A percentile compares a stretch with the other conserved stretches of the same genome.
Conservation (phyloP, 257 asterid genomes). For the Solanum tacnaense region DNA sequence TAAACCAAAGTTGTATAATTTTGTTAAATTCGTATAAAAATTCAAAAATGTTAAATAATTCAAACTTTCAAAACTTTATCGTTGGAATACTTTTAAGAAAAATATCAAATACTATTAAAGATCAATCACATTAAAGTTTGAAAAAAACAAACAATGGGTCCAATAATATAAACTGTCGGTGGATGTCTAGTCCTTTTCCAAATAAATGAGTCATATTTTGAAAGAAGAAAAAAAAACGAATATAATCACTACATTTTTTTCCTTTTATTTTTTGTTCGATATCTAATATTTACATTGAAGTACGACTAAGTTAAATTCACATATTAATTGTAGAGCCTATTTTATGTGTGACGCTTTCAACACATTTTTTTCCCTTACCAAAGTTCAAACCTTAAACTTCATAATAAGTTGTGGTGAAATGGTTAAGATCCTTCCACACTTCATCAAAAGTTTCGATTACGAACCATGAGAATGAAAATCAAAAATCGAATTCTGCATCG, state of each 20-base stretch:
- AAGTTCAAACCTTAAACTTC: not conserved
- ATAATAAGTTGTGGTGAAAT: no score
- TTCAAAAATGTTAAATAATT: not conserved
- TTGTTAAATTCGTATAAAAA: not conserved
- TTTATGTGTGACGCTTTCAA: not conserved
- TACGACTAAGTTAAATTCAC: fast-evolving
- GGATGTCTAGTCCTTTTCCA: not conserved
- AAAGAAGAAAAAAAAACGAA: not conserved
- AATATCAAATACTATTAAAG: not conserved
- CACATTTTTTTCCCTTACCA: not conserved
- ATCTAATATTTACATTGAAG: fast-evolving
- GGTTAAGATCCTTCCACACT: fast-evolving
- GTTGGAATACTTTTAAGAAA: not conserved
- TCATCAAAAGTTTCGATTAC: no score
- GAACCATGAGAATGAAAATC: no score
- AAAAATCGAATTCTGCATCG: no score
- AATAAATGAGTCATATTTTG: not conserved
- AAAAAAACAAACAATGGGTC: not conserved
- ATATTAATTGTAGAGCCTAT: not conserved
- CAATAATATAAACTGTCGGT: conserved; percentile 10
- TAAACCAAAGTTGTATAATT: not conserved
- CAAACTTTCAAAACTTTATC: not conserved
- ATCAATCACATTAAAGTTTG: not conserved
- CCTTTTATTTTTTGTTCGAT: not conserved
- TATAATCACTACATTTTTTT: not conserved